Conservation (phyloP, 1,284 basidiomycete genomes). For the Sparassis latifolia region DNA sequence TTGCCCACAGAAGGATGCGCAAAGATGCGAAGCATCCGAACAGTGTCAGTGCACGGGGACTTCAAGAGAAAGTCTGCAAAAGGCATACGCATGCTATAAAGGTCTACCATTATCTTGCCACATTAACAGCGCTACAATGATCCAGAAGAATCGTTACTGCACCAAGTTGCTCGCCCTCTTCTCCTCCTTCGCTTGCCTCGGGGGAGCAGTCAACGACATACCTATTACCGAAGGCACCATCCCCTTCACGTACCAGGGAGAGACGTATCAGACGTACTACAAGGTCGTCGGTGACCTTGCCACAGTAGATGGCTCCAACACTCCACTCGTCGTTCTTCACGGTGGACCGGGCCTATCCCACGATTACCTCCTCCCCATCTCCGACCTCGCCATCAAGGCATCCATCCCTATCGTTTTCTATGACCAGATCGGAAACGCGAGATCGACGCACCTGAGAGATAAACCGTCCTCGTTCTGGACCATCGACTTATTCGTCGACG, state of each 20-base stretch:
- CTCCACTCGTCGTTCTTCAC: conserved; percentile 29
- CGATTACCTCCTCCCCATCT: conserved; percentile 22
- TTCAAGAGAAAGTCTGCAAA: too few species aligned
- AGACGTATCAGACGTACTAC: conserved; percentile 16
- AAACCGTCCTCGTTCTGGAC: conserved; percentile 28
- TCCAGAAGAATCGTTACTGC: too few species aligned
- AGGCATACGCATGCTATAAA: too few species aligned
- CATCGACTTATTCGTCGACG: conserved; percentile 26
- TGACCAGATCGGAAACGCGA: conserved; percentile 29
- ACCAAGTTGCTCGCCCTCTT: too few species aligned
- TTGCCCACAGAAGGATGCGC: too few species aligned
- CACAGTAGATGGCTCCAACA: conserved; percentile 2
- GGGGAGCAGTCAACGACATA: conserved; percentile 1
- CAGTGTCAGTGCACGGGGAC: too few species aligned
- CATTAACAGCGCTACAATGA: too few species aligned
- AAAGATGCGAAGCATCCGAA: too few species aligned
- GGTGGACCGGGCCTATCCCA: conserved; percentile 28
- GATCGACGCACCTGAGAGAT: conserved; percentile 25
- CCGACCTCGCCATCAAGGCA: conserved; percentile 14
- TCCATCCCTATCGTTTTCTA: conserved; percentile 27
- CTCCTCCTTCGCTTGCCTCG: background rate
- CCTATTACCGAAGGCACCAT: conserved; percentile 10
- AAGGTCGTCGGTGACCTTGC: conserved; percentile 13
- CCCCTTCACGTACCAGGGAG: conserved; percentile 14
- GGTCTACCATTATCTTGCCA: too few species aligned